Evolutionary conservation across 164 flowering plant species (phyloP).

Genomic region (Umbellularia californica): DNA sequence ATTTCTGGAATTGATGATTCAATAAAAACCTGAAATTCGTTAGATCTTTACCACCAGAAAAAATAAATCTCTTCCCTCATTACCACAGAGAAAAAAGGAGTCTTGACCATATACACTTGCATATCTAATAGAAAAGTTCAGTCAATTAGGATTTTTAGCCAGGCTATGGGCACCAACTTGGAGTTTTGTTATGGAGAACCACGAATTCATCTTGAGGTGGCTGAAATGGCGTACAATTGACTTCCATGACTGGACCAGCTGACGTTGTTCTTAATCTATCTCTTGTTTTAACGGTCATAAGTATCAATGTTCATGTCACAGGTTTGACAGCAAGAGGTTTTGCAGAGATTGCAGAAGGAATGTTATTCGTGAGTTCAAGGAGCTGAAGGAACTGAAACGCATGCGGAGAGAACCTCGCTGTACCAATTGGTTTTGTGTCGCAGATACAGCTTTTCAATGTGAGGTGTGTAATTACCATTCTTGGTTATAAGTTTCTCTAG

Average conservation of each 20-base stretch:
- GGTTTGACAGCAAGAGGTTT: constrained; percentile 99
- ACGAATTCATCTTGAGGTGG: background rate
- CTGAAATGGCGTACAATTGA: background rate
- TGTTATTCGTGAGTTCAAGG: constrained; percentile 98
- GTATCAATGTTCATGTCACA: constrained; percentile 32
- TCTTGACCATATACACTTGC: background rate
- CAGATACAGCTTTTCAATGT: constrained; percentile 86
- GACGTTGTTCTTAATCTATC: background rate
- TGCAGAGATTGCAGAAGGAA: constrained; percentile 99
- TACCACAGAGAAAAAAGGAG: background rate
- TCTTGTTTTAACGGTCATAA: constrained; percentile 7
- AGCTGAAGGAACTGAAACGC: constrained; percentile 94
- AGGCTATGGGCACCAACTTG: background rate
- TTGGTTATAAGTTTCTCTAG: background rate
- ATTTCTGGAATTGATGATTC: background rate
- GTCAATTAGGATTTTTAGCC: background rate
- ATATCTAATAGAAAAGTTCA: background rate
- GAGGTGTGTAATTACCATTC: constrained; percentile 46
- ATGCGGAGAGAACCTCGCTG: constrained; percentile 80
- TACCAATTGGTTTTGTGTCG: constrained; percentile 91
- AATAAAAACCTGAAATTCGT: too few species aligned
- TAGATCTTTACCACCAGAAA: background rate
- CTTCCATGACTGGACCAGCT: constrained; percentile 4
- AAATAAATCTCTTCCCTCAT: background rate
- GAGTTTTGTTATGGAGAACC: background rate